Base-by-base conservation (phyloP, 768 basidiomycete genomes). In the Lactifluus volemus region DNA sequence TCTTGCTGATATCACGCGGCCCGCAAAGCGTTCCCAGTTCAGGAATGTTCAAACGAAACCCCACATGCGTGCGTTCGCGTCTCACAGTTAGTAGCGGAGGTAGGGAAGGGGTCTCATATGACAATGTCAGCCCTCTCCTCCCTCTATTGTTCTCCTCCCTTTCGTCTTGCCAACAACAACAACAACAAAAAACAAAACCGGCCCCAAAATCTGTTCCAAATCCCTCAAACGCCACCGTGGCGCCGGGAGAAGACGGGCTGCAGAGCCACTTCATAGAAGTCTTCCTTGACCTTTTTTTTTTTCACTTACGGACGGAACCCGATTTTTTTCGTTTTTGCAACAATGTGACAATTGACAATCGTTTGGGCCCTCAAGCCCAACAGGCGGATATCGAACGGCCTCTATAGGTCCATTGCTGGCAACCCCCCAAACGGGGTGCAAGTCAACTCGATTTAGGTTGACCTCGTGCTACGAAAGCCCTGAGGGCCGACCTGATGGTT, bases 391-490 rank as follows among this genome's bases (percentile, higher is more conserved):
- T n/a, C n/a, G n/a, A n/a, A n/a, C n/a, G n/a, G n/a, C n/a, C n/a
- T n/a, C n/a, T n/a, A n/a, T n/a, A n/a, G n/a, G n/a, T n/a, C n/a
- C n/a, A n/a, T n/a, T n/a, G 25, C 25, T 25, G 25, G 25, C n/a
- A n/a, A n/a, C n/a, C n/a, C n/a, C 25, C 25, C 1, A 25, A 25
- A 25, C 25, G 25, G 25, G 25, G 25, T 25, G 25, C 25, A 44
- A 39, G 11, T 14, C 38, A 15, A 2, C 58, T 47, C 7, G 36
- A 38, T 30, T 14, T 4, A 34, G 36, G 34, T 6, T 34, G 7
- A 44, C 61, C 61, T 62, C 61, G 61, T 62, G 61, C 55, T 62
- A 62, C 61, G 55, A 58, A 55, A 9, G 30, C 15, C 21, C 50
- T 21, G 41, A 48, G 42, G 49, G 32, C 61, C 61, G 14, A 49